Percentiles rank a stretch among this genome's conserved stretches.
These are phyloP conservation scores for Lecanosticta acicola DNA, from an alignment of 2,329 filamentous ascomycete genomes.

Conservation along the genomic window DNA sequence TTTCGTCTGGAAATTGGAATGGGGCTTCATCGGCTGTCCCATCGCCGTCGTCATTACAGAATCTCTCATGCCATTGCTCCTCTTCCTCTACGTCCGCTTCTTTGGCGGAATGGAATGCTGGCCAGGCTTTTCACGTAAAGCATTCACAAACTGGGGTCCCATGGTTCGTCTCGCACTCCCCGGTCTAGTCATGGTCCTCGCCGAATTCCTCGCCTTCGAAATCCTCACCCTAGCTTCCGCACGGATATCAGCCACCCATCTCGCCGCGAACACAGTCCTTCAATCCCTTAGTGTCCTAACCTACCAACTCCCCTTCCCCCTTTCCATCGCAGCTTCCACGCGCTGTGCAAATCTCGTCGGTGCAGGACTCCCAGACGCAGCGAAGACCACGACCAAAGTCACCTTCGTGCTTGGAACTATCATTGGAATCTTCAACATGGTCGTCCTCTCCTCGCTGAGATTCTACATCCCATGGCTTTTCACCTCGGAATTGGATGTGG, in stretches of 20 bases:
- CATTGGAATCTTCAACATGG: conserved; percentile 74
- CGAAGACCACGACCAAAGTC: conserved; percentile 74
- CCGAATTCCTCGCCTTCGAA: conserved; percentile 83
- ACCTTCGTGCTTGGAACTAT: conserved; percentile 60
- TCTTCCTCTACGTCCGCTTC: conserved; percentile 69
- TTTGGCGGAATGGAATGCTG: conserved; percentile 70
- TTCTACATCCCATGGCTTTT: conserved; percentile 71
- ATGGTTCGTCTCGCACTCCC: conserved; percentile 87
- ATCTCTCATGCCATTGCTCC: conserved; percentile 64
- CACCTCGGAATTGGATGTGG: conserved; percentile 61
- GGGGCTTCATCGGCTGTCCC: conserved; percentile 73
- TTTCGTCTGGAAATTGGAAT: conserved; percentile 61
- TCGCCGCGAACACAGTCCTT: conserved; percentile 84
- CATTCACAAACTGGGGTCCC: conserved; percentile 68
- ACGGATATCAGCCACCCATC: conserved; percentile 69
- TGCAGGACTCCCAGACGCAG: conserved; percentile 72
- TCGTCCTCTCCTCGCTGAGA: conserved; percentile 62
- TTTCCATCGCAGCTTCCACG: conserved; percentile 82
- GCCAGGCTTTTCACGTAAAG: conserved; percentile 68
- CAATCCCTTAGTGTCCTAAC: conserved; percentile 71
- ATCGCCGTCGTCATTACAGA: conserved; percentile 72
- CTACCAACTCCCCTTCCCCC: conserved; percentile 87
- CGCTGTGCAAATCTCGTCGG: conserved; percentile 89
- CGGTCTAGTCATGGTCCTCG: conserved; percentile 88
- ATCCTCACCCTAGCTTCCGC: conserved; percentile 77